phyloP scores from a whole-genome alignment of 2,329 filamentous ascomycete species.

The Cladosporium sp. region DNA sequence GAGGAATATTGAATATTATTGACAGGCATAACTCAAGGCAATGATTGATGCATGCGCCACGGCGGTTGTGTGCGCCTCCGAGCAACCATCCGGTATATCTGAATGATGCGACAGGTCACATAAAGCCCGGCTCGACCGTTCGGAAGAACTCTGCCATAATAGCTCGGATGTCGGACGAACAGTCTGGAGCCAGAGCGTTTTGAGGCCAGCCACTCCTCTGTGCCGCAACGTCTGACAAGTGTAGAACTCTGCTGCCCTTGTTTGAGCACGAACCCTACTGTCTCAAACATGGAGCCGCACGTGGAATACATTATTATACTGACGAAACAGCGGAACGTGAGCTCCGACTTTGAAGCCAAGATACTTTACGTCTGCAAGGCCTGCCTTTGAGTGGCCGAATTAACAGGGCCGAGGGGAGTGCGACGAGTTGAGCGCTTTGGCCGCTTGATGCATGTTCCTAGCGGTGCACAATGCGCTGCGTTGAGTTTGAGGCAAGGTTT shows the following conservation, averaged over 20 bases:
- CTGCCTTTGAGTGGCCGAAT: slow-evolving; percentile 3
- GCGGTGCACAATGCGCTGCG: slow-evolving; percentile 8
- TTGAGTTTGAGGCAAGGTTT: slow-evolving; percentile 11
- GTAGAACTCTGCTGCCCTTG: not conserved
- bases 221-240: not conserved
- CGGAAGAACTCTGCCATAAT: too few species aligned
- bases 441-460: slow-evolving; percentile 10
- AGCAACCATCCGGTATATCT: too few species aligned
- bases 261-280: not conserved
- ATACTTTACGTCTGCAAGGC: slow-evolving; percentile 17
- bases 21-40: too few species aligned
- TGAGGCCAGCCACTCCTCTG: not conserved
- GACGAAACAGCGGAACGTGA: not conserved
- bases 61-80: too few species aligned
- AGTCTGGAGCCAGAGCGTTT: not conserved
- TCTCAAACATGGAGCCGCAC: slow-evolving; percentile 12
- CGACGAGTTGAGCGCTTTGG: slow-evolving; percentile 7
- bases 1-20: too few species aligned
- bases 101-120: too few species aligned
- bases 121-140: too few species aligned
- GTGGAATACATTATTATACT: slow-evolving; percentile 9
- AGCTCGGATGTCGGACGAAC: too few species aligned
- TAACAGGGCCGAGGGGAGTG: not conserved
- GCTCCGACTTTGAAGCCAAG: slow-evolving; percentile 1
- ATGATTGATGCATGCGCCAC: too few species aligned